Base-by-base conservation (phyloP, 1,284 basidiomycete genomes). In the Cystobasidium pallidum region DNA sequence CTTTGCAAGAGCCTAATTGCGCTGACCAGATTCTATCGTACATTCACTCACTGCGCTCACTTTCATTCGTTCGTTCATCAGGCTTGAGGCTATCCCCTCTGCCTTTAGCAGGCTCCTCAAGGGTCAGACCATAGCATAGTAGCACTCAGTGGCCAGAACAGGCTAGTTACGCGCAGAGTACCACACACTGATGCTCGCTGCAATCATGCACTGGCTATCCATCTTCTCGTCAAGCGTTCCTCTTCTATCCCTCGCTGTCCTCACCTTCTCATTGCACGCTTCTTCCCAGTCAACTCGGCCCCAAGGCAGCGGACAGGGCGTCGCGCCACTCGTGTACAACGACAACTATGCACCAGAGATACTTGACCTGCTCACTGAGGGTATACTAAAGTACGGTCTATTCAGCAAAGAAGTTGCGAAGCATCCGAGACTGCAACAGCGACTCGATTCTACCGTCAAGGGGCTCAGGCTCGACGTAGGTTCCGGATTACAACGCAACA, bases 371-470 rank as follows among this genome's bases (percentile, higher is more conserved):
- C 52, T 66, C 15, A 66, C 64, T 36, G 34, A 66, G 32, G 64
- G 64, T 17, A 55, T 66, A 49, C 64, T 66, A 49, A 66, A 66
- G 39, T 66, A 54, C 30, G 64, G 64, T 43, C 19, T 66, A 34
- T 66, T 66, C 52, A 41, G 21, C 8, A 30, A 39, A n/a, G 62
- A 64, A 21, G 17, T 49, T 47, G 51, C 32, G 45, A 64, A 30
- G 7, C 30, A 64, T 32, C 24, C 43, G 3, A 47, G 51, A 64
- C 24, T 64, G 15, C 45, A 64, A 4, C 13, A 24, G 1, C 21
- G 62, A 47, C 19, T 64, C 6, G 21, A 49, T 6, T 19, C 7
- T 30, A 51, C 47, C 21, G 8, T 64, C 30, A 21, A 28, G 13
- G 62, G 47, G 6, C 30, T 64, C 41, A 51, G 39, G 4, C 62